These are phyloP conservation scores for Teratosphaeria pseudoeucalypti DNA, from an alignment of 2,329 filamentous ascomycete species.

Conservation along the genomic window DNA sequence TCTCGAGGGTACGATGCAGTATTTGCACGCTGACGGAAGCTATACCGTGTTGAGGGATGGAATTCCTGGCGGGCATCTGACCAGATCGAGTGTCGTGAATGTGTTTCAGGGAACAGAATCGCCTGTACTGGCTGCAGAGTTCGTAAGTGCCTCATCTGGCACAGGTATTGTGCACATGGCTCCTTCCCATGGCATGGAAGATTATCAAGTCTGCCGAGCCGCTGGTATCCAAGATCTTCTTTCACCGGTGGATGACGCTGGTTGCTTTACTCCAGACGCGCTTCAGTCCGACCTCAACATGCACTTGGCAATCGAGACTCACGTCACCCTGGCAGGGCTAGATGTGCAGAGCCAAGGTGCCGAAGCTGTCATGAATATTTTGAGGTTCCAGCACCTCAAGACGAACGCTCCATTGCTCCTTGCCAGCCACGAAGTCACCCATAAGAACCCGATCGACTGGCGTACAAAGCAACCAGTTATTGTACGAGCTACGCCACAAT, in stretches of 20 bases:
- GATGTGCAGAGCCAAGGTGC: constrained; percentile 62
- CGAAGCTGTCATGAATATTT: constrained; percentile 56
- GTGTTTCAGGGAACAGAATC: constrained; percentile 40
- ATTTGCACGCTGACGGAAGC: constrained; percentile 38
- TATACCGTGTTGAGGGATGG: neutral
- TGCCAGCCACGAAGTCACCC: constrained; percentile 58
- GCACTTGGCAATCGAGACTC: neutral
- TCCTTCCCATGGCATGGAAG: constrained; percentile 91
- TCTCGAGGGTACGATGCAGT: constrained; percentile 46
- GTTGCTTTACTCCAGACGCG: constrained; percentile 69
- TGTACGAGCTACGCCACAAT: constrained; percentile 84
- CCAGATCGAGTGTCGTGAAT: constrained; percentile 16
- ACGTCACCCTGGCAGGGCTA: constrained; percentile 50
- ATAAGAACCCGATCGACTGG: constrained; percentile 99
- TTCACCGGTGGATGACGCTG: constrained; percentile 74
- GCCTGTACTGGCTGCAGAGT: constrained; percentile 67
- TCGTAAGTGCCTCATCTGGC: constrained; percentile 82
- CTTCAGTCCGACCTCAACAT: constrained; percentile 50
- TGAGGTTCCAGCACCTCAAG: constrained; percentile 35
- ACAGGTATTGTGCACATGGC: constrained; percentile 92
- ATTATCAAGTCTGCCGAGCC: constrained; percentile 71
- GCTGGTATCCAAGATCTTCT: constrained; percentile 59
- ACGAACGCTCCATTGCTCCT: constrained; percentile 38
- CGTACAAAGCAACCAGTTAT: constrained; percentile 88
- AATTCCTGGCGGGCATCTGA: neutral